Evolutionary conservation across 1,284 basidiomycete species (phyloP), one percentile per base, ranked within the genome.

Genomic region (Sporisorium exsertum): DNA sequence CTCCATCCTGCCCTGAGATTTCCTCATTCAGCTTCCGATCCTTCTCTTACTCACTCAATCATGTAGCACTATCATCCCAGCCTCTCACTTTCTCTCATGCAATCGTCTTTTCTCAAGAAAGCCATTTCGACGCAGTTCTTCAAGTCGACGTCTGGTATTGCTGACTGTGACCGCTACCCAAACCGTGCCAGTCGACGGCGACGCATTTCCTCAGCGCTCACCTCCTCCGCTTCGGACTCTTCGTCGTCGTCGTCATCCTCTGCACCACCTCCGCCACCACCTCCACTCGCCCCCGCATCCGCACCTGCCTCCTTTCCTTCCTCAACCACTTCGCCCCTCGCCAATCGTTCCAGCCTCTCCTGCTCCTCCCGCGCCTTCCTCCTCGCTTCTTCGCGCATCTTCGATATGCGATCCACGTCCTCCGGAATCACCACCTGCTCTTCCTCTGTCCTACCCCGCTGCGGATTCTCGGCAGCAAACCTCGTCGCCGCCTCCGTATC

Each of bases 141-240:
- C 32, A 24, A 5, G 20, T 15, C 24, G 20, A 55, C 24, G 16
- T 20, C 16, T 45, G n/a, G 26, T n/a, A 51, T 58, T 58, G 20
- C 33, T 16, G n/a, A n/a, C 22, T 26, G n/a, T 32, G n/a, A 18
- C 9, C 12, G 6, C 24, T 57, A 72, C 9, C 77, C 74, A 33
- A 79, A 79, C 10, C 74, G 67, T 2, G 77, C 77, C 58, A 79
- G 51, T 33, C 77, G 45, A 9, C 77, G 64, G 5, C 74, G 53
- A 24, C 81, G 58, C 72, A 82, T 76, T 64, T 82, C 81, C 52
- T 82, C 79, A 4, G 81, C 66, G 40, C 74, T 75, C 52, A 81
- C 55, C 32, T 68, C 62, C 40, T 78, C 75, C 43, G 68, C 71
- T 26, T 71, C 74, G 15, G 59, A 71, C 29, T 76, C 77, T 50